phyloP scores from a whole-genome alignment of 352 stramenopile genomes.

The Lagenidium sp. region DNA sequence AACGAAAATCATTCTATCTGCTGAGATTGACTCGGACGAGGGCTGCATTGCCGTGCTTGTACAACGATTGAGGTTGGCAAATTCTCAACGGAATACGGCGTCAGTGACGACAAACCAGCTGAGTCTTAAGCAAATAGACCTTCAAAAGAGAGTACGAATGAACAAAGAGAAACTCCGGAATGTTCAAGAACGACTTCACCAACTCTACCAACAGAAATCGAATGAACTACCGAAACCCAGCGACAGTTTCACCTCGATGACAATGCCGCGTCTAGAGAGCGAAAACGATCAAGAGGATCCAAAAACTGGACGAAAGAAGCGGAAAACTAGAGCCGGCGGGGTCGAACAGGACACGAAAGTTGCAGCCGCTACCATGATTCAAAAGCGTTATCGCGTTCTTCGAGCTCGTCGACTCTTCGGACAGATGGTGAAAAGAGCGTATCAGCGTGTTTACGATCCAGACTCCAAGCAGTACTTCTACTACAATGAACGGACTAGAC shows the following conservation, averaged over 20 bases:
- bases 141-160: conserved; percentile 23
- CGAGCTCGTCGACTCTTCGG: conserved; percentile 15
- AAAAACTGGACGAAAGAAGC: background rate
- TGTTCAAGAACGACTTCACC: conserved; percentile 18
- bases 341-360: background rate
- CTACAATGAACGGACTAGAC: conserved; percentile 26
- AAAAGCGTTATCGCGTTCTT: conserved; percentile 19
- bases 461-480: conserved; percentile 31
- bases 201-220: conserved; percentile 5
- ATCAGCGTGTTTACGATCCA: conserved; percentile 21
- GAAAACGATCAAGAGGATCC: background rate
- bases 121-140: conserved; percentile 17
- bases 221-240: background rate
- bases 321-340: background rate
- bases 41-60: conserved; percentile 20
- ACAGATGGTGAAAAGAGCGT: conserved; percentile 16
- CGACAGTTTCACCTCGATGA: too few species aligned
- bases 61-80: too few species aligned
- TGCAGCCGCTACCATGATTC: conserved; percentile 13
- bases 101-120: too few species aligned
- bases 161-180: conserved; percentile 31
- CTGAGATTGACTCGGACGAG: conserved; percentile 31
- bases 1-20: conserved; percentile 23
- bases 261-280: too few species aligned
- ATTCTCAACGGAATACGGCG: too few species aligned